Evolutionary conservation across 345 rosid species (phyloP), one percentile per base, ranked within the genome.

Genomic region (Laguncularia racemosa): DNA sequence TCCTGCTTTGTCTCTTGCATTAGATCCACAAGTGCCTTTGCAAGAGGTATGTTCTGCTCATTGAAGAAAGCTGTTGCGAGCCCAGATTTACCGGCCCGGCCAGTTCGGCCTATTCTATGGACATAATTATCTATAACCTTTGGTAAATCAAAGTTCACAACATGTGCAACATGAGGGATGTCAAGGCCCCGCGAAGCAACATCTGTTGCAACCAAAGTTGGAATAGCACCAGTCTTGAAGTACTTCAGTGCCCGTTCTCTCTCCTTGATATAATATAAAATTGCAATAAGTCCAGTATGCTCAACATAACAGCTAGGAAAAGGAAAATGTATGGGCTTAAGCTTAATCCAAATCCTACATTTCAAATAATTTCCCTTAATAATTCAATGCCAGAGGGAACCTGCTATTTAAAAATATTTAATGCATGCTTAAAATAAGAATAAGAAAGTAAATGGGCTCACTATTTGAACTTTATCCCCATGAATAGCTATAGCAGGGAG

Each of bases 121-220:
- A 81, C 86, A 50, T 81, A 81, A 44, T 71, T 75, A 40, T 73
- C 81, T 16, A 81, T 75, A 44, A 55, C 64, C 44, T 58, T 73
- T 7, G 83, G 86, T 45, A 81, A 62, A 69, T 81, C 86, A 56
- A 70, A 81, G 53, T 81, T 81, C 46, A 78, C 66, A 18, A 81
- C 86, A 64, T 71, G 86, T 15, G 86, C 71, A 45, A 81, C 83
- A 20, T 57, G 61, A 0, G 83, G 86, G 13, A 81, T 69, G 58
- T 81, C 86, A 33, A 81, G 71, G 16, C 83, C 83, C 21, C 83
- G 66, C 0, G 86, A 66, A 16, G 86, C 86, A 64, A 81, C 86
- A 56, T 81, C 86, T 16, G 83, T 81, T 45, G 86, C 86, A 50
- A 81, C 86, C 73, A 81, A 45, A 40, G 78, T 81, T 16, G 83